A percentile compares a stretch with the other conserved stretches of the same genome.
phyloP scores from a whole-genome alignment of 305 asterid species.

The Fraxinus baroniana region DNA sequence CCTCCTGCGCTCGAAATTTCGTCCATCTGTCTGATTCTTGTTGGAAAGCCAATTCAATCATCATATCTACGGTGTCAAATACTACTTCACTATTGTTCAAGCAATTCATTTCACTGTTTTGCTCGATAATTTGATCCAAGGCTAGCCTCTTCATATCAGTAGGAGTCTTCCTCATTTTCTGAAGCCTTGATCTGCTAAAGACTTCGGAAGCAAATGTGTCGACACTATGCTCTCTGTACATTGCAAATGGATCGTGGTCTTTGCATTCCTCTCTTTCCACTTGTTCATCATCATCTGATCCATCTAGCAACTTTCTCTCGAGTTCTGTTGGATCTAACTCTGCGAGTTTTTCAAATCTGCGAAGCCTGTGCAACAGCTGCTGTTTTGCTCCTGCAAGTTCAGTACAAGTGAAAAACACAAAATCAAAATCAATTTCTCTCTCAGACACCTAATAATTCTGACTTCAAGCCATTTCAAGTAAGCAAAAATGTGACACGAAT shows the following conservation, averaged over 20 bases:
- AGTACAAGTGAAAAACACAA: neutral
- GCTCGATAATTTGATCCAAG: slow-evolving; percentile 16
- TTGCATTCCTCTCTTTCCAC: neutral
- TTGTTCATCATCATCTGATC: slow-evolving; percentile 31
- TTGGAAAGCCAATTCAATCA: slow-evolving; percentile 21
- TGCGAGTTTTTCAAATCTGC: slow-evolving; percentile 54
- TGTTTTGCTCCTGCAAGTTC: slow-evolving; percentile 49
- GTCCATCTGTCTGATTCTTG: slow-evolving; percentile 19
- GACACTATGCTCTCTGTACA: neutral
- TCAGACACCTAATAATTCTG: neutral
- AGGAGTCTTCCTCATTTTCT: neutral
- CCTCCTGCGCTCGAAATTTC: slow-evolving; percentile 15
- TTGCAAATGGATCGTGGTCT: neutral
- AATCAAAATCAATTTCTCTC: neutral
- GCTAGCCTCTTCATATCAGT: slow-evolving; percentile 24
- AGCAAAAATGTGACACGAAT: neutral
- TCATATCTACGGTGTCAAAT: slow-evolving; percentile 28
- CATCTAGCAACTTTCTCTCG: slow-evolving; percentile 46
- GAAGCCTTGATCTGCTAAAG: neutral
- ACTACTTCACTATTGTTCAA: slow-evolving; percentile 7
- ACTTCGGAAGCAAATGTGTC: slow-evolving; percentile 18
- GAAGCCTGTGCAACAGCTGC: slow-evolving; percentile 49
- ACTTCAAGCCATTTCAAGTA: neutral
- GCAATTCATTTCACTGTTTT: slow-evolving; percentile 10
- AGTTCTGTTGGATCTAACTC: slow-evolving; percentile 56